Percentiles rank a stretch among this genome's conserved stretches.
Conservation (phyloP, 1,284 basidiomycete species). For the Earliella scabrosa region DNA sequence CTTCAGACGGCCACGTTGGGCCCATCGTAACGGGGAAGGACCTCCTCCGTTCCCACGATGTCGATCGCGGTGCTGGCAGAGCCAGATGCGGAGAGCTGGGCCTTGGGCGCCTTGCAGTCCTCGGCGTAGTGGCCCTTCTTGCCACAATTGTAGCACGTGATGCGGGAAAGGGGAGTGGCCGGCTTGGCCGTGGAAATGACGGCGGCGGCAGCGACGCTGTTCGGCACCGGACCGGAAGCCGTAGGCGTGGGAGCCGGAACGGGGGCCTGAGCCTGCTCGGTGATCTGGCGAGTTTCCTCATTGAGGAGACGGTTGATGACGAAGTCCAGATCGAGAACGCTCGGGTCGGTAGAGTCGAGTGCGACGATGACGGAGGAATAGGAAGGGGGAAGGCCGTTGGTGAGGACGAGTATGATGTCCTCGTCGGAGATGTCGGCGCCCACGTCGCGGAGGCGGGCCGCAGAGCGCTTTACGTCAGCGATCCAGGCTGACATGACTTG, state of each 20-base stretch:
- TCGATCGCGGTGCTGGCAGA: not conserved
- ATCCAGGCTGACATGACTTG: slow-evolving; percentile 38
- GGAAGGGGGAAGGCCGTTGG: slow-evolving; percentile 33
- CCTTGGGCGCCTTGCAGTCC: not conserved
- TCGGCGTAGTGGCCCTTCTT: not conserved
- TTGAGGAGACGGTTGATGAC: not conserved
- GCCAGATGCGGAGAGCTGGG: not conserved
- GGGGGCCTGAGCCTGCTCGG: not conserved
- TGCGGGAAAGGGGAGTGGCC: not conserved
- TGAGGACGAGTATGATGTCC: slow-evolving; percentile 38
- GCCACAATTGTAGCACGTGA: not conserved
- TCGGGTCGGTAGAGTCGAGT: slow-evolving; percentile 22
- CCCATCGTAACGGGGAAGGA: too few relatives aligned
- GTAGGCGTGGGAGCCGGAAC: too few relatives aligned
- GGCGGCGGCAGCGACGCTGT: not conserved
- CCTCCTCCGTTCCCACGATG: too few relatives aligned
- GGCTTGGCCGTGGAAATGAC: not conserved
- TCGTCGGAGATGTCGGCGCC: slow-evolving; percentile 32
- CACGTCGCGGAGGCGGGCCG: slow-evolving; percentile 24
- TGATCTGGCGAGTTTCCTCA: not conserved
- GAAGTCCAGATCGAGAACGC: not conserved
- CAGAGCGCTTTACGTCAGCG: slow-evolving; percentile 27
- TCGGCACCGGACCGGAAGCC: not conserved
- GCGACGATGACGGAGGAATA: slow-evolving; percentile 36
- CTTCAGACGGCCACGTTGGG: not conserved